A percentile compares a stretch with the other conserved stretches of the same genome.
Conservation (phyloP, 305 asterid species). For the Solanum chacoense region DNA sequence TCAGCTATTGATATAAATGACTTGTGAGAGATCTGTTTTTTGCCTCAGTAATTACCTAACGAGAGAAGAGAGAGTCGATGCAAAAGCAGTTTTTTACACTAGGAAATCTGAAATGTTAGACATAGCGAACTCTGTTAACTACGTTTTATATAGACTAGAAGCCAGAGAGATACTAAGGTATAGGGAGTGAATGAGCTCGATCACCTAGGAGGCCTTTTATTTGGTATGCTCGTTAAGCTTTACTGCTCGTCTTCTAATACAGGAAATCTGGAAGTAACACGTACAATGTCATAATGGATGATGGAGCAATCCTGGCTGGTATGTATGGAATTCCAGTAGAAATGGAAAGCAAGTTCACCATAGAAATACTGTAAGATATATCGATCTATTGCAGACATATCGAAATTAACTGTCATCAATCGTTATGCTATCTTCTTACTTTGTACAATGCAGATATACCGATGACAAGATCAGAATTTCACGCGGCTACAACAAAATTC, state of each 20-base stretch:
- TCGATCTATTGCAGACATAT: not conserved
- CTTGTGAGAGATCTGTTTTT: not conserved
- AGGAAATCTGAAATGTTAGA: not conserved
- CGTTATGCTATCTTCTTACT: not conserved
- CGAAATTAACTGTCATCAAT: not conserved
- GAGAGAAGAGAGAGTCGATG: not conserved
- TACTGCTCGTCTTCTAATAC: not conserved
- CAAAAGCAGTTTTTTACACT: not conserved
- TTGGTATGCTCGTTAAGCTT: not conserved
- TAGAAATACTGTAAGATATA: conserved; percentile 52
- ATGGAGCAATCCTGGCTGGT: conserved; percentile 82
- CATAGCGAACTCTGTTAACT: not conserved
- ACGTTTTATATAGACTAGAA: not conserved
- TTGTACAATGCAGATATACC: conserved; percentile 38
- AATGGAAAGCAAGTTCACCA: conserved; percentile 55
- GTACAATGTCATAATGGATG: conserved; percentile 63
- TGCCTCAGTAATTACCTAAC: not conserved
- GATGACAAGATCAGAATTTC: conserved; percentile 79
- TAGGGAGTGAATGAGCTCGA: not conserved
- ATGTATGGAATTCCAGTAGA: conserved; percentile 76
- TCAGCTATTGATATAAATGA: not conserved
- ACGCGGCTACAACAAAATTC: conserved; percentile 50
- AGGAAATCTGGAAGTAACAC: conserved; percentile 54
- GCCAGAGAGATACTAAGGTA: not conserved
- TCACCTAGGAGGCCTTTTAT: not conserved